Conservation (phyloP, 164 flowering plant genomes). For the Vitis labrusca region DNA sequence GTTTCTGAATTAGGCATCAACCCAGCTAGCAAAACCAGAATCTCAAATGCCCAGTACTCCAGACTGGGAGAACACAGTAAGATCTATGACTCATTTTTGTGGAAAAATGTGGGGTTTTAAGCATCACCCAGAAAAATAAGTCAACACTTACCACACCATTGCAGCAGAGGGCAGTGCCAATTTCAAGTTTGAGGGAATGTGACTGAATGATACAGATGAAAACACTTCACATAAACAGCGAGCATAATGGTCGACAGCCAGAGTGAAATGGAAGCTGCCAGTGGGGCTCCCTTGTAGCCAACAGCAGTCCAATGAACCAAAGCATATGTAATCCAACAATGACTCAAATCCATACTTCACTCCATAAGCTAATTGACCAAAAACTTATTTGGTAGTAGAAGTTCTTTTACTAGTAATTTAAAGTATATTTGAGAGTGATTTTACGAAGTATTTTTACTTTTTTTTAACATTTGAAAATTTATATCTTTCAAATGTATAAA, state of each 20-base stretch:
- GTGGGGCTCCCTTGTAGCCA: conserved; percentile 66
- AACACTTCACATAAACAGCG: conserved; percentile 49
- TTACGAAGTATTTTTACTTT: too few relatives aligned
- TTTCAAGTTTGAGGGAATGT: conserved; percentile 50
- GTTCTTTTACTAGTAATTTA: too few relatives aligned
- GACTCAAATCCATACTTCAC: conserved; percentile 2
- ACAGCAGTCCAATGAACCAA: conserved; percentile 50
- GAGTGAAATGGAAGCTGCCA: conserved; percentile 68
- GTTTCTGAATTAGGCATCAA: conserved; percentile 66
- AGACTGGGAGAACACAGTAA: conserved; percentile 40
- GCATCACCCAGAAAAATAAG: too few relatives aligned
- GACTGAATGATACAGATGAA: conserved; percentile 47
- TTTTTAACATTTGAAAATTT: too few relatives aligned
- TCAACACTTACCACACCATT: conserved; percentile 78
- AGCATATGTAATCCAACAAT: conserved; percentile 54
- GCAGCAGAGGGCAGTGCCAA: conserved; percentile 87
- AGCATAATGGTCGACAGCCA: conserved; percentile 70
- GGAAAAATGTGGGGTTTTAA: too few relatives aligned
- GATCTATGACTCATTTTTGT: too few relatives aligned
- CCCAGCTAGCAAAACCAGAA: conserved; percentile 85
- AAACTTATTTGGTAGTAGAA: too few relatives aligned
- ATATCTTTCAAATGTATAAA: too few relatives aligned
- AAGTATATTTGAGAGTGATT: too few relatives aligned
- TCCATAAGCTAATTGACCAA: too few relatives aligned
- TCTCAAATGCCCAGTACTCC: conserved; percentile 94